phyloP scores from a whole-genome alignment of 768 basidiomycete species.

The Leccinellum albellum region DNA sequence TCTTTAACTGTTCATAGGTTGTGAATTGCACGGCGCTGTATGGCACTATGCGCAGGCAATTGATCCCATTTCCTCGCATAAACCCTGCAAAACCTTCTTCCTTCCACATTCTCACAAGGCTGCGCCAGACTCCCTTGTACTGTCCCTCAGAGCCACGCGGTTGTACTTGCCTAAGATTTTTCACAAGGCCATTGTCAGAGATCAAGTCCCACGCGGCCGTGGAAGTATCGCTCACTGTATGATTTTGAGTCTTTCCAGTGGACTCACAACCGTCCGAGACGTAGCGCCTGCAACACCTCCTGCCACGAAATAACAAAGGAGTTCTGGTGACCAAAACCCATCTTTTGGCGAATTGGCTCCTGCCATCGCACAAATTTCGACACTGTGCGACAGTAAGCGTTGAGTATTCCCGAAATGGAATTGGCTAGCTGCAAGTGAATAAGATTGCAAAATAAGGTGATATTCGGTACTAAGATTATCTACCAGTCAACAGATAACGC shows the following conservation, averaged over 20 bases:
- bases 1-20: slow-evolving; percentile 89
- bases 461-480: not conserved
- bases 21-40: slow-evolving; percentile 88
- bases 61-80: slow-evolving; percentile 93
- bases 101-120: slow-evolving; percentile 79
- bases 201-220: not conserved
- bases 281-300: slow-evolving; percentile 58
- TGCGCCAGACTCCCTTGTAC: slow-evolving; percentile 82
- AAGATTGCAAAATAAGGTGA: slow-evolving; percentile 1
- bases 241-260: slow-evolving; percentile 91
- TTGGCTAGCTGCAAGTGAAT: slow-evolving; percentile 13
- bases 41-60: slow-evolving; percentile 89
- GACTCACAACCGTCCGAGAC: slow-evolving; percentile 88
- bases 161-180: slow-evolving; percentile 77
- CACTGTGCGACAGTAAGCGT: slow-evolving; percentile 5
- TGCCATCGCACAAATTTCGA: slow-evolving; percentile 18
- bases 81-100: slow-evolving; percentile 92
- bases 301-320: slow-evolving; percentile 50
- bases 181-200: slow-evolving; percentile 1
- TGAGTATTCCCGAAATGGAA: not conserved
- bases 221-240: slow-evolving; percentile 67
- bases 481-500: not conserved
- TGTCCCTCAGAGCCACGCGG: slow-evolving; percentile 56
- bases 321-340: slow-evolving; percentile 29
- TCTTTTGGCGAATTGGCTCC: slow-evolving; percentile 24